Percentiles rank a stretch among this genome's conserved stretches.
Evolutionary conservation across 148 eudicot genomes (phyloP).

Genomic region (Rhododendron henanense): DNA sequence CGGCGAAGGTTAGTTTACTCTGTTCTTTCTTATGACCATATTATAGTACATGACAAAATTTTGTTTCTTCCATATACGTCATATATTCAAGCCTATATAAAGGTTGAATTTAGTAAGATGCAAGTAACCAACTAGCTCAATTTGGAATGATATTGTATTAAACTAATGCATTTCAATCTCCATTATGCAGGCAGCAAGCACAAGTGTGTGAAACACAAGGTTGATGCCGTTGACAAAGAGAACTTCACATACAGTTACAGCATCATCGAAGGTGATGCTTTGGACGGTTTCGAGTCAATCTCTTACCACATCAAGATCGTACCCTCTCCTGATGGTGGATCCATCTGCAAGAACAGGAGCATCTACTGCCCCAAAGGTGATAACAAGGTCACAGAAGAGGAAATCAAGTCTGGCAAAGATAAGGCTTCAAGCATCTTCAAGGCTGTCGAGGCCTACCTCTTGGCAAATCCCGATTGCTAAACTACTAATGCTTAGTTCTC

Average conservation of each 20-base stretch:
- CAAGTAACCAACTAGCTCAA: neutral
- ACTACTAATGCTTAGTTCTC: neutral
- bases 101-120: neutral
- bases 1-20: conserved; percentile 20
- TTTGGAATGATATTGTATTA: neutral
- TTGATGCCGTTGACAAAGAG: neutral
- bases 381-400: neutral
- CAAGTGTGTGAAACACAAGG: neutral
- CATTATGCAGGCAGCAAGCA: neutral
- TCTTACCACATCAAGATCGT: neutral
- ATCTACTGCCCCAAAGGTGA: neutral
- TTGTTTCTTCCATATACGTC: neutral
- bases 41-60: neutral
- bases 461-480: neutral
- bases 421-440: conserved; percentile 4
- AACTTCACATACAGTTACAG: neutral
- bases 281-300: neutral
- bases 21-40: neutral
- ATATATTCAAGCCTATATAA: neutral
- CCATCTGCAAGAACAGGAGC: neutral
- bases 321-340: neutral
- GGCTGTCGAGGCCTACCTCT: neutral
- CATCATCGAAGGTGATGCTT: neutral
- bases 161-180: neutral
- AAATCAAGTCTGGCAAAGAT: neutral